phyloP scores from a whole-genome alignment of 2,329 filamentous ascomycete genomes.

The Ascosphaera apis region DNA sequence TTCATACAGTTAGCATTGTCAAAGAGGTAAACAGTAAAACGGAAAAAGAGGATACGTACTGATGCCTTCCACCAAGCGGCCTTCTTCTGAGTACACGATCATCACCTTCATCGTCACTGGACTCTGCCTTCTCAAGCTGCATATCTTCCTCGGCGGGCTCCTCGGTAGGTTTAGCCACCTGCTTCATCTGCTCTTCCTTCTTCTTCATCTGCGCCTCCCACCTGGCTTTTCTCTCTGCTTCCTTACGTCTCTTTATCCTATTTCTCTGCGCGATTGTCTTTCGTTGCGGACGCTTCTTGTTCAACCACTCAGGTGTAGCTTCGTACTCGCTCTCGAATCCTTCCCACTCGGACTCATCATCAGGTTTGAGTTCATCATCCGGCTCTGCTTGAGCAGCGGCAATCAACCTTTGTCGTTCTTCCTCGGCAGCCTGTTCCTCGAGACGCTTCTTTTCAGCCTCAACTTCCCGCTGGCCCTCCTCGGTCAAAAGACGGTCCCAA shows the following conservation, averaged over 20 bases:
- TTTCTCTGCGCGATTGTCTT: conserved; percentile 78
- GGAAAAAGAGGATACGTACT: conserved; percentile 14
- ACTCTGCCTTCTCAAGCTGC: conserved; percentile 12
- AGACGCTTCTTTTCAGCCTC: conserved; percentile 56
- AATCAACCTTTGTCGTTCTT: conserved; percentile 42
- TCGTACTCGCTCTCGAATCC: conserved; percentile 62
- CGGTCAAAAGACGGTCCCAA: conserved; percentile 53
- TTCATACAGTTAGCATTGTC: conserved; percentile 6
- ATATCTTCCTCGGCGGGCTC: conserved; percentile 25
- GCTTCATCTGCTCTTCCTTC: conserved; percentile 46
- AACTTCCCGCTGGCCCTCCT: conserved; percentile 57
- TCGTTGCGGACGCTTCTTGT: conserved; percentile 53
- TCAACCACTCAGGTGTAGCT: conserved; percentile 39
- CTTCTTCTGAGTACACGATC: conserved; percentile 44
- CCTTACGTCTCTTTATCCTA: conserved; percentile 69
- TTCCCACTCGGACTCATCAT: conserved; percentile 83
- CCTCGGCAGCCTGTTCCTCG: conserved; percentile 41
- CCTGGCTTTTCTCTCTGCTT: conserved; percentile 52
- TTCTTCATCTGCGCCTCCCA: conserved; percentile 55
- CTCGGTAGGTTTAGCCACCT: conserved; percentile 45
- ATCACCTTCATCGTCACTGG: conserved; percentile 29
- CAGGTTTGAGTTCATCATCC: conserved; percentile 51
- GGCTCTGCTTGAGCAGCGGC: conserved; percentile 36
- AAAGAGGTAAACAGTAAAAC: neutral
- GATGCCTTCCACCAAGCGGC: conserved; percentile 42